Percentiles rank a stretch among this genome's conserved stretches.
Evolutionary conservation across 2,329 filamentous ascomycete genomes (phyloP).

Genomic region (Penicillium aurantiogriseum): DNA sequence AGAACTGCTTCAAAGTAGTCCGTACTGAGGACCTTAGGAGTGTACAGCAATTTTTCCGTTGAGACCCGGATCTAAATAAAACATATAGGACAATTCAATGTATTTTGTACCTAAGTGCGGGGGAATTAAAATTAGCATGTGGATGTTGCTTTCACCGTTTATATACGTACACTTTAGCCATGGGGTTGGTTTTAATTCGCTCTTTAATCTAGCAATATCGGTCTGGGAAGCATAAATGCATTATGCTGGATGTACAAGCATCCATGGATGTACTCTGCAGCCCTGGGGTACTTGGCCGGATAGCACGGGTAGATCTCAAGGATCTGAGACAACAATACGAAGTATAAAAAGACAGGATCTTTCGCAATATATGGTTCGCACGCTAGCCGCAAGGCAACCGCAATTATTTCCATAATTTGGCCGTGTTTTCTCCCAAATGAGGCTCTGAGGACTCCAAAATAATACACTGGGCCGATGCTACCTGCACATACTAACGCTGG

Average conservation of each 20-base stretch:
- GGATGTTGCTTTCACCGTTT: not conserved
- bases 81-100: not conserved
- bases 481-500: not conserved
- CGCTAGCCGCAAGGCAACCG: conserved; percentile 4
- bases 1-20: not conserved
- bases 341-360: not conserved
- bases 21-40: not conserved
- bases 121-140: not conserved
- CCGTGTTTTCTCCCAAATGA: not conserved
- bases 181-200: not conserved
- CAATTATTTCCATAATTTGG: not conserved
- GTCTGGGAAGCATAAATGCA: not conserved
- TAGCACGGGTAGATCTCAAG: not conserved
- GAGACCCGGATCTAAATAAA: not conserved
- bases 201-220: not conserved
- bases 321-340: not conserved
- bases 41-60: not conserved
- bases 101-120: not conserved
- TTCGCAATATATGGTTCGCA: not conserved
- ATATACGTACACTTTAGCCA: not conserved
- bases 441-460: not conserved
- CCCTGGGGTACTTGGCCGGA: not conserved
- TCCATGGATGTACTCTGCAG: not conserved
- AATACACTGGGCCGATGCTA: not conserved
- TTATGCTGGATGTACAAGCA: not conserved